Evolutionary conservation across 306 rosid species (phyloP), one percentile per base, ranked within the genome.

Genomic region (Glycine latifolia): DNA sequence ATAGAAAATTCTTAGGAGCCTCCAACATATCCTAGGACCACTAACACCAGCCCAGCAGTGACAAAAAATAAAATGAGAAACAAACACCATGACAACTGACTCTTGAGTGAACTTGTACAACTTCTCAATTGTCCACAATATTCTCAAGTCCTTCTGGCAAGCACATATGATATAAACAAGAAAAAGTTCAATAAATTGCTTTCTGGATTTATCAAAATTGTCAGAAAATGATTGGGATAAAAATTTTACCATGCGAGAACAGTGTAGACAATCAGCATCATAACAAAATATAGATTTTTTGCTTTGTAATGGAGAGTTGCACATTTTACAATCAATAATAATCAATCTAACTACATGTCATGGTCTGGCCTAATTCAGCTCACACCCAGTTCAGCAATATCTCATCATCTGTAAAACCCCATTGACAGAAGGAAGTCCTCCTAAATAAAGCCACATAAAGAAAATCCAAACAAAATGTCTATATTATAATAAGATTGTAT

Each of bases 1-100:
- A 37, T 15, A 13, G 35, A 81, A 77, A 58, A 10, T 66, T 58
- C 68, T 80, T 41, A 39, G 81, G 48, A 43, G 77, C 68, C 43
- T 73, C 37, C 54, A 9, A 55, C 71, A 72, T 54, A 74, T 46
- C 7, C 66, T 70, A 61, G 56, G 69, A 76, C 76, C 10, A 46
- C 39, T 56, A 77, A 58, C 47, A 78, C 31, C 75, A 59, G 43
- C 6, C 79, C 53, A 65, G 50, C 52, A 71, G 10, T 10, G 67
- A 54, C 46, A 15, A 62, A 54, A 0, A 26, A 26, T 26, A 59
- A 59, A 70, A 68, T 12, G 39, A 76, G 37, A 69, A 61, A 62
- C 76, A 33, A 68, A 62, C 71, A 15, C 52, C 50, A 70, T 46
- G 62, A 60, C 41, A 49, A 31, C 76, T 8, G 11, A 55, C 41